Percentiles rank a stretch among this genome's conserved stretches.
Conservation (phyloP, 2,329 filamentous ascomycete species). For the Exophiala oligosperma region DNA sequence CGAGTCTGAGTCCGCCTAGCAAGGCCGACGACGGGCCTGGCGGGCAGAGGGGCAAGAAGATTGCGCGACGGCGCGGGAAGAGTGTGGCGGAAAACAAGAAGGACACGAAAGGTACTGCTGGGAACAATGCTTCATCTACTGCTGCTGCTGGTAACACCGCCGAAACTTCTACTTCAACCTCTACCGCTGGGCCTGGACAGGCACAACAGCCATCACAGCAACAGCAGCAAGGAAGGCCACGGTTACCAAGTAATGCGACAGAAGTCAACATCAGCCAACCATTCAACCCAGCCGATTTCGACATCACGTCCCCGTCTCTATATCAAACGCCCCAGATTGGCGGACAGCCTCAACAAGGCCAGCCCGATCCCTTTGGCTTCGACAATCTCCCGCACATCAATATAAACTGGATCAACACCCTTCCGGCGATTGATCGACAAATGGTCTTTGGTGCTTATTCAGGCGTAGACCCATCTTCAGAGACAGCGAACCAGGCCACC, state of each 20-base stretch:
- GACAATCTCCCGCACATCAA: constrained; percentile 39
- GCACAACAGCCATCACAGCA: constrained; percentile 4
- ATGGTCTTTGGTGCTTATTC: constrained; percentile 74
- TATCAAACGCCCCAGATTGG: constrained; percentile 22
- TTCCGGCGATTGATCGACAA: constrained; percentile 73
- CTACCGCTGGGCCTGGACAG: constrained; percentile 4
- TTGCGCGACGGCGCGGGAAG: constrained; percentile 39
- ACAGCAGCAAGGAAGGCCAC: constrained; percentile 1
- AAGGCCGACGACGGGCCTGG: constrained; percentile 39
- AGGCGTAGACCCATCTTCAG: constrained; percentile 47
- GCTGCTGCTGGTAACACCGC: neutral
- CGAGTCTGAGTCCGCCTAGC: constrained; percentile 67
- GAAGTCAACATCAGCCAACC: constrained; percentile 25
- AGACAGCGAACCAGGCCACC: constrained; percentile 24
- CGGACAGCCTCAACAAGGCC: constrained; percentile 7
- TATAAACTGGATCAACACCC: constrained; percentile 37
- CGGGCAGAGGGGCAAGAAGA: constrained; percentile 45
- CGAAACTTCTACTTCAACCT: neutral
- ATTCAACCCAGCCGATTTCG: constrained; percentile 26
- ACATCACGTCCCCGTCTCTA: constrained; percentile 26
- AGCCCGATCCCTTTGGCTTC: constrained; percentile 30
- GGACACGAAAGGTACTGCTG: constrained; percentile 25
- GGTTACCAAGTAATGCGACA: constrained; percentile 5
- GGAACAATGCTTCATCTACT: constrained; percentile 4
- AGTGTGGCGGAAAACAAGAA: constrained; percentile 37